phyloP scores from a whole-genome alignment of 371 early-diverging fungal genomes.

The Chytridium lagenaria region DNA sequence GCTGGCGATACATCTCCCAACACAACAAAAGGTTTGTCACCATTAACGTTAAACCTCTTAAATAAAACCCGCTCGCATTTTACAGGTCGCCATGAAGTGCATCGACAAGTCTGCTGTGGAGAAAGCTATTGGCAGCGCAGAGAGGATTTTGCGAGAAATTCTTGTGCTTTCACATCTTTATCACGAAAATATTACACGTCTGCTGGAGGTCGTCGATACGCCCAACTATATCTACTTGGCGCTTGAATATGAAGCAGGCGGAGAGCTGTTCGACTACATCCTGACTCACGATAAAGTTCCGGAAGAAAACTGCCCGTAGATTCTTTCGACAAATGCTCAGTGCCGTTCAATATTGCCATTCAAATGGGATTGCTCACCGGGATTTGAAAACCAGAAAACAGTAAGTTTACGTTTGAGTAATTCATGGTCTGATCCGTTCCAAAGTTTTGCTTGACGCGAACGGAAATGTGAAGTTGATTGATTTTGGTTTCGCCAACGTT shows the following conservation, averaged over 20 bases:
- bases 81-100: slow-evolving; percentile 50
- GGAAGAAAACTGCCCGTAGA: slow-evolving; percentile 39
- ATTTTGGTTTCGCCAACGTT: slow-evolving; percentile 60
- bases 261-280: slow-evolving; percentile 57
- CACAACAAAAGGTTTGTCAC: slow-evolving; percentile 41
- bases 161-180: slow-evolving; percentile 55
- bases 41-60: neutral
- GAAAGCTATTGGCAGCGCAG: slow-evolving; percentile 28
- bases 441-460: slow-evolving; percentile 45
- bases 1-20: slow-evolving; percentile 48
- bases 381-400: slow-evolving; percentile 56
- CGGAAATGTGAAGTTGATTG: slow-evolving; percentile 47
- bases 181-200: slow-evolving; percentile 60
- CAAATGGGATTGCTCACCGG: slow-evolving; percentile 53
- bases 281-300: slow-evolving; percentile 29
- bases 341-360: slow-evolving; percentile 57
- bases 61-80: neutral
- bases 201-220: slow-evolving; percentile 63
- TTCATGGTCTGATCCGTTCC: neutral
- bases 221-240: slow-evolving; percentile 50
- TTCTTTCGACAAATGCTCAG: slow-evolving; percentile 47
- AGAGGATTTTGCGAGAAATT: slow-evolving; percentile 59
- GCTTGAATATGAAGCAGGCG: slow-evolving; percentile 55
- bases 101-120: slow-evolving; percentile 35
- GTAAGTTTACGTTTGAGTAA: slow-evolving; percentile 19